A percentile compares a stretch with the other conserved stretches of the same genome.
phyloP scores from a whole-genome alignment of 31 red algal genomes.

The Endocladia muricata region DNA sequence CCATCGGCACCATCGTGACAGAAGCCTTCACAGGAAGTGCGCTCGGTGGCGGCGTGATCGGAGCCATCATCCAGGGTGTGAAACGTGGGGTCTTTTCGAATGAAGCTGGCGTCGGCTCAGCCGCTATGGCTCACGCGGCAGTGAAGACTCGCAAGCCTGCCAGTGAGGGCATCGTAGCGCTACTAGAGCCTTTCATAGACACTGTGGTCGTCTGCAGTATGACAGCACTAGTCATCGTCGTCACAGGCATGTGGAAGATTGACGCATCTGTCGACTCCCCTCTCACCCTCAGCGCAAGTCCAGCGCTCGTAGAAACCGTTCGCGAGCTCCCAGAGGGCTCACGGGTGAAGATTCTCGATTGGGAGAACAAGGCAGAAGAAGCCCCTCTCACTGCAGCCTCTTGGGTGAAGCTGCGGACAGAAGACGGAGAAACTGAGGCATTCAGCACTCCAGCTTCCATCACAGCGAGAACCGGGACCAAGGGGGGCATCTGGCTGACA shows the following conservation, averaged over 20 bases:
- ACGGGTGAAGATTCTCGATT: too few species aligned
- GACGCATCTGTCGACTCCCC: too few species aligned
- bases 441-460: too few species aligned
- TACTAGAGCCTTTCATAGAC: slow-evolving; percentile 31
- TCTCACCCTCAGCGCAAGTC: too few species aligned
- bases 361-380: too few species aligned
- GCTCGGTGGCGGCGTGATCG: slow-evolving; percentile 9
- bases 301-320: too few species aligned
- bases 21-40: slow-evolving; percentile 7
- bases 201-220: slow-evolving; percentile 31
- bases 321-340: too few species aligned
- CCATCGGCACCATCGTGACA: slow-evolving; percentile 6
- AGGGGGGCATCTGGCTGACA: background rate
- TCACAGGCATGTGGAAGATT: background rate
- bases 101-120: slow-evolving; percentile 22
- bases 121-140: slow-evolving; percentile 23
- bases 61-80: slow-evolving; percentile 7
- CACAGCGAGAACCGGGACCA: too few species aligned
- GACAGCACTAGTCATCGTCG: slow-evolving; percentile 29
- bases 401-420: too few species aligned
- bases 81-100: slow-evolving; percentile 34
- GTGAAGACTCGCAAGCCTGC: slow-evolving; percentile 12
- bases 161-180: slow-evolving; percentile 12
- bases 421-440: too few species aligned
- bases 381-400: too few species aligned